Base-by-base conservation (phyloP, 2,329 filamentous ascomycete genomes). In the Meredithiella fracta region DNA sequence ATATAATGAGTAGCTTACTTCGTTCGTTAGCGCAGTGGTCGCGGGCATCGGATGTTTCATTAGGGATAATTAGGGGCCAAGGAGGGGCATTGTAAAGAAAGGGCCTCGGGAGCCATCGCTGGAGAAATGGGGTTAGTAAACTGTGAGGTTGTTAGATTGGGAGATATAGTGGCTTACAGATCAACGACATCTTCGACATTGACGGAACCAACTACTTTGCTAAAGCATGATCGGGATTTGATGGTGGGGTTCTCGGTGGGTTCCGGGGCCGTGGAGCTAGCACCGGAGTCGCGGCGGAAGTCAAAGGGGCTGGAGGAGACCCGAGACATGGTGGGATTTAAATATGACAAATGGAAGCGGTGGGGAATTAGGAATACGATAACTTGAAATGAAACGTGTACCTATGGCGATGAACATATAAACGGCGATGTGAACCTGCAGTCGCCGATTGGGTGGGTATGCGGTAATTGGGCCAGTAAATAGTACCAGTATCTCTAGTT, bases 1-100 rank as follows among this genome's bases (percentile, higher is more conserved):
- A 29, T 23, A 38, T 26, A 44, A 44, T n/a, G n/a, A 14, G 17
- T 15, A 22, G 61, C 68, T 55, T 64, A 79, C 77, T 89, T 67
- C 85, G 72, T 68, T 90, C 85, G 60, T 88, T 88, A 51, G 85
- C 85, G 64, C 84, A 86, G 67, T 89, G 84, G 61, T 90, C 85
- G 53, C 85, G 73, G 55, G 84, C 84, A 65, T 89, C 85, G 55
- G 82, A 86, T 60, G 76, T 77, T 60, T 82, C 77, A 62, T 90
- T 90, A 61, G 85, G 79, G 66, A 90, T 86, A 9, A 90, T 70
- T 42, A 90, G 67, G 0, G 83, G 77, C 81, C 83, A 40, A 85
- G 68, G 42, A 82, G 67, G 0, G 85, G 85, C 64, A 76, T 75
- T 11, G 77, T 68, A 63, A 70, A 73, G 64, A 87, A 86, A 6